Evolutionary conservation across 1,139 yeast species (phyloP).

Genomic region (Scheffersomyces titani): DNA sequence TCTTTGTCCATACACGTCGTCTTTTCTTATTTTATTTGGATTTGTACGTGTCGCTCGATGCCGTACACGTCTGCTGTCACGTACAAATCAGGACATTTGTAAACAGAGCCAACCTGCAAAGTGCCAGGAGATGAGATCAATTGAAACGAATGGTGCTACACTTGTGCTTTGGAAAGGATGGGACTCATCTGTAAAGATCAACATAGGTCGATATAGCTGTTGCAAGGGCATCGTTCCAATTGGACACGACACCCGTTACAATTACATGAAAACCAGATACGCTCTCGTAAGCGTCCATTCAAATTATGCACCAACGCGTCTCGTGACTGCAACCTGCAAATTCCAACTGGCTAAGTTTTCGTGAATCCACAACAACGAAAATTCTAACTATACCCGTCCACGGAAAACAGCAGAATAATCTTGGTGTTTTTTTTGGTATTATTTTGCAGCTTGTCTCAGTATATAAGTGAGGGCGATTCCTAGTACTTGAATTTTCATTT

Average conservation of each 20-base stretch:
- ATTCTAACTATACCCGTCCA: not conserved
- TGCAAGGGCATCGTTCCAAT: not conserved
- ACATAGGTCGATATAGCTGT: not conserved
- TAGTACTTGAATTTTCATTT: not conserved
- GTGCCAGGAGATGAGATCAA: not conserved
- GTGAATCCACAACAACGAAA: not conserved
- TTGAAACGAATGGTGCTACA: not conserved
- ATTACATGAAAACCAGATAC: not conserved
- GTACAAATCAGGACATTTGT: not conserved
- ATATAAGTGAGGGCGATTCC: not conserved
- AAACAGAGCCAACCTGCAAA: not conserved
- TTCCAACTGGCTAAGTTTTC: not conserved
- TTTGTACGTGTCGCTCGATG: not conserved
- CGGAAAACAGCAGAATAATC: not conserved
- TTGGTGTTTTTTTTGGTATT: not conserved
- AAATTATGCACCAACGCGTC: not conserved
- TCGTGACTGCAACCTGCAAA: not conserved
- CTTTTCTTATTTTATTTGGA: conserved; percentile 1
- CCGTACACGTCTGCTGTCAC: not conserved
- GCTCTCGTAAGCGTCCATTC: not conserved
- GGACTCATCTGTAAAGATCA: not conserved
- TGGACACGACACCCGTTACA: not conserved
- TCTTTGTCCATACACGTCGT: conserved; percentile 2
- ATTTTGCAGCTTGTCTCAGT: not conserved
- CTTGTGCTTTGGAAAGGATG: not conserved